A percentile compares a stretch with the other conserved stretches of the same genome.
phyloP scores from a whole-genome alignment of 164 flowering plant species.

The Stephania japonica region DNA sequence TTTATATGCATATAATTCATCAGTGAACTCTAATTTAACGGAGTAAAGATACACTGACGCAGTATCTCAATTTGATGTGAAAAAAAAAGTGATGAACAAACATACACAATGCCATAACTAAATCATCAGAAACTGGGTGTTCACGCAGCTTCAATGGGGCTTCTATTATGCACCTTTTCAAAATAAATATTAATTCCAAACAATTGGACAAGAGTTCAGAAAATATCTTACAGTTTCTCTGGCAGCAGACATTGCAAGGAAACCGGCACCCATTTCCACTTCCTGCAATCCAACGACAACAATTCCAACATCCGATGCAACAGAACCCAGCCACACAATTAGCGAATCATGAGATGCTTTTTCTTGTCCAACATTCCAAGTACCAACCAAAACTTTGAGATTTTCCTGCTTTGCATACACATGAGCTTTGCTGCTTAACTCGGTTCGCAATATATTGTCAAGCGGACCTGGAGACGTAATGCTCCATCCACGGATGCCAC shows the following conservation, averaged over 20 bases:
- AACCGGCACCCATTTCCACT: constrained; percentile 99
- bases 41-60: neutral
- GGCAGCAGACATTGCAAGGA: constrained; percentile 98
- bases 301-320: constrained; percentile 68
- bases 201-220: neutral
- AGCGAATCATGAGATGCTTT: constrained; percentile 78
- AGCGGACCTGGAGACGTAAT: constrained; percentile 75
- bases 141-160: neutral
- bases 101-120: neutral
- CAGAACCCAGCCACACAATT: constrained; percentile 81
- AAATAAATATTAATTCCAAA: neutral
- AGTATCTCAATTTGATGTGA: no score
- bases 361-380: constrained; percentile 99
- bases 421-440: constrained; percentile 52
- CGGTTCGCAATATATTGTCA: constrained; percentile 62
- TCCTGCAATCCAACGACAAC: constrained; percentile 93
- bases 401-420: constrained; percentile 48
- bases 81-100: neutral
- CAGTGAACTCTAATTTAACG: neutral
- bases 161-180: neutral
- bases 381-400: constrained; percentile 64
- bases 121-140: neutral
- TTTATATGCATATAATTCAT: neutral
- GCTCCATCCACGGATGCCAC: constrained; percentile 95
- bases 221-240: constrained; percentile 76